A percentile compares a stretch with the other conserved stretches of the same genome.
These are phyloP conservation scores for Pleurotus eryngii DNA, from an alignment of 768 basidiomycete species.

Conservation along the genomic window DNA sequence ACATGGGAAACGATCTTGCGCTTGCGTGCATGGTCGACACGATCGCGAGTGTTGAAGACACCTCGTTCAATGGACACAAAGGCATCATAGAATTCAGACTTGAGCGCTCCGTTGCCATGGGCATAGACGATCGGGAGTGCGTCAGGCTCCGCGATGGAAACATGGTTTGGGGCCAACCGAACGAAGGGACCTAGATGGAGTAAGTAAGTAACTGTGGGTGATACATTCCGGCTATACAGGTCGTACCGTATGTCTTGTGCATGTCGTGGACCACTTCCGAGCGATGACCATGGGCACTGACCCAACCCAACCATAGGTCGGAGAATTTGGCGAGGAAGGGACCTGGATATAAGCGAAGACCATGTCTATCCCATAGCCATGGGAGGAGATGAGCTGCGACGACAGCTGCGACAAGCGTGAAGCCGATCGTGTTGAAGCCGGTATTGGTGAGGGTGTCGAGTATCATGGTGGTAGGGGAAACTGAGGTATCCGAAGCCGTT, in stretches of 20 bases:
- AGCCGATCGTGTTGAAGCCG: slow-evolving; percentile 20
- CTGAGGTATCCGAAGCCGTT: slow-evolving; percentile 1
- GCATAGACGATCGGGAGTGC: slow-evolving; percentile 76
- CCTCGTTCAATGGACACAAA: slow-evolving; percentile 75
- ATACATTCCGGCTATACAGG: not conserved
- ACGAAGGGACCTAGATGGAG: slow-evolving; percentile 54
- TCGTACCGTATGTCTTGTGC: slow-evolving; percentile 70
- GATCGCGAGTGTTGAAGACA: slow-evolving; percentile 77
- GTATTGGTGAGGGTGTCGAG: slow-evolving; percentile 17
- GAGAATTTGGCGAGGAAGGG: slow-evolving; percentile 70
- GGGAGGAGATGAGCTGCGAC: slow-evolving; percentile 38
- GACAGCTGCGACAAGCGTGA: slow-evolving; percentile 24
- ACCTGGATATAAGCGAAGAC: slow-evolving; percentile 63
- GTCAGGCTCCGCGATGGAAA: slow-evolving; percentile 75
- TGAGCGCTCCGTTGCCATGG: slow-evolving; percentile 80
- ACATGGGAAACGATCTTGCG: slow-evolving; percentile 88
- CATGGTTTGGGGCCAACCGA: slow-evolving; percentile 72
- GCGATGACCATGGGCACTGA: slow-evolving; percentile 66
- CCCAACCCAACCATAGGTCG: slow-evolving; percentile 69
- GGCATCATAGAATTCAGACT: slow-evolving; percentile 74
- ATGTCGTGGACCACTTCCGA: slow-evolving; percentile 71
- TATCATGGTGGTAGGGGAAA: slow-evolving; percentile 21
- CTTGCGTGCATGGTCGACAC: slow-evolving; percentile 79
- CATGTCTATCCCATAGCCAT: slow-evolving; percentile 56
- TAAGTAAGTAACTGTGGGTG: not conserved